A percentile compares a stretch with the other conserved stretches of the same genome.
phyloP scores from a whole-genome alignment of 2,329 filamentous ascomycete genomes.

The Alternaria triticimaculans region DNA sequence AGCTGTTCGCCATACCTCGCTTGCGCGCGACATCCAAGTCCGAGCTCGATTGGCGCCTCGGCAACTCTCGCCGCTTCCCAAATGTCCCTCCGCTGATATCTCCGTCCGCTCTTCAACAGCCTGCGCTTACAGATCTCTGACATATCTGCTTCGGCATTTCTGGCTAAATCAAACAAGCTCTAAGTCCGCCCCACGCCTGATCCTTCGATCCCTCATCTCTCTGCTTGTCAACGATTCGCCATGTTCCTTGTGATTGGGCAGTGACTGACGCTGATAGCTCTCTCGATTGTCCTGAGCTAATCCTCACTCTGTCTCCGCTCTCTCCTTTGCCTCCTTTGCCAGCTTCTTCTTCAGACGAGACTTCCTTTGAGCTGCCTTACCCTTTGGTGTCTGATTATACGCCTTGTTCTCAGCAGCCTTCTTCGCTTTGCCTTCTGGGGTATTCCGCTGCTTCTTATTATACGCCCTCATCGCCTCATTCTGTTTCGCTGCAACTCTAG shows the following conservation, averaged over 20 bases:
- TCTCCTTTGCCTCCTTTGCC: too few relatives aligned
- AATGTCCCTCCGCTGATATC: not conserved
- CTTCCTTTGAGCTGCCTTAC: too few relatives aligned
- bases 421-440: too few relatives aligned
- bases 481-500: too few relatives aligned
- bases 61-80: not conserved
- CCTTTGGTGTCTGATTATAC: too few relatives aligned
- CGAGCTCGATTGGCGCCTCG: not conserved
- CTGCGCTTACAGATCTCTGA: slow-evolving; percentile 6
- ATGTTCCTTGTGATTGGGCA: slow-evolving; percentile 16
- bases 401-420: too few relatives aligned
- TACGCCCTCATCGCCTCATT: too few relatives aligned
- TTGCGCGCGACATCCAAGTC: not conserved
- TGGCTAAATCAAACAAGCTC: slow-evolving; percentile 2
- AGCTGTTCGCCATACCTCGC: not conserved
- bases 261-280: too few relatives aligned
- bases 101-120: not conserved
- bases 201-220: slow-evolving; percentile 22
- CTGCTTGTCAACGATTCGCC: slow-evolving; percentile 19
- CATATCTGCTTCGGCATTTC: not conserved
- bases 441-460: too few relatives aligned
- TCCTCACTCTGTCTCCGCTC: too few relatives aligned
- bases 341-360: too few relatives aligned
- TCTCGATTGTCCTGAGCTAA: too few relatives aligned
- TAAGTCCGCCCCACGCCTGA: not conserved